phyloP scores from a whole-genome alignment of 306 rosid species.

The Trifolium dubium region DNA sequence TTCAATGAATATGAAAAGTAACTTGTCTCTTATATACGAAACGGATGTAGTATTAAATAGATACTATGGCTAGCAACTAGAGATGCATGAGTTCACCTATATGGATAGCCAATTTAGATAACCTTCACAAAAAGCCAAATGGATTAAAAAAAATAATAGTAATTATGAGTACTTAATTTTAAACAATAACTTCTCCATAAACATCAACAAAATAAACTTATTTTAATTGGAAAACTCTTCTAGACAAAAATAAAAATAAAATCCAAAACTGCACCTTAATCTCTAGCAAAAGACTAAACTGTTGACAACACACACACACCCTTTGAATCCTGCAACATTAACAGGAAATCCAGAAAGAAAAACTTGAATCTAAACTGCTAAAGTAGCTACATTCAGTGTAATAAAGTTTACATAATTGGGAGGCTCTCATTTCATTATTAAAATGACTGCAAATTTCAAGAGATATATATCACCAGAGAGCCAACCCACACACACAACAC shows the following conservation, averaged over 20 bases:
- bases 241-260: not conserved
- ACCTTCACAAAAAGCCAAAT: not conserved
- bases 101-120: not conserved
- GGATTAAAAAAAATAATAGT: not conserved
- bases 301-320: slow-evolving; percentile 16
- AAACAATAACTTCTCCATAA: not conserved
- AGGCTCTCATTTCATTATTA: slow-evolving; percentile 23
- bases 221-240: not conserved
- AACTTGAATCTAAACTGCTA: slow-evolving; percentile 1
- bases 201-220: slow-evolving; percentile 10
- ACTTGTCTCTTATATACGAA: no score
- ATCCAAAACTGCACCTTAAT: not conserved
- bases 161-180: not conserved
- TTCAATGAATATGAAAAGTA: no score
- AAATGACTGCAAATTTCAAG: slow-evolving; percentile 9
- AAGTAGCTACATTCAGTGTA: slow-evolving; percentile 2
- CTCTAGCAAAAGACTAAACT: slow-evolving; percentile 13
- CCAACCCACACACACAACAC: slow-evolving; percentile 30
- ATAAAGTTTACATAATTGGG: slow-evolving; percentile 28
- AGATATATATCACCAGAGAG: slow-evolving; percentile 22
- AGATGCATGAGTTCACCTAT: not conserved
- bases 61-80: not conserved
- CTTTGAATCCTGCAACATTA: slow-evolving; percentile 1
- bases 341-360: not conserved
- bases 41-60: no score